A percentile compares a stretch with the other conserved stretches of the same genome.
Conservation (phyloP, 768 basidiomycete genomes). For the Mycena venus region DNA sequence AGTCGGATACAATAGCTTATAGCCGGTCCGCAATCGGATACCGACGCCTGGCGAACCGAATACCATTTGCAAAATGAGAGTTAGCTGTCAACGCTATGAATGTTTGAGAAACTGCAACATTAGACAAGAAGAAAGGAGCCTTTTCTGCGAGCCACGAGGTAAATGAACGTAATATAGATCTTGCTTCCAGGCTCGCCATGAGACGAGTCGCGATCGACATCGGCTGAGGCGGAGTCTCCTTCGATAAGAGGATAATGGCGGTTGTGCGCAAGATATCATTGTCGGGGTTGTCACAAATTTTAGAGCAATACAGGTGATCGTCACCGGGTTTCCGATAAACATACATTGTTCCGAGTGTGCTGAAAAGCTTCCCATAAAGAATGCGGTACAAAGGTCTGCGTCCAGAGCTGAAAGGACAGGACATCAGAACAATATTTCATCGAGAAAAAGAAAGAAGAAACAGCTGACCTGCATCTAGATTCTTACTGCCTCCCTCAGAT, state of each 20-base stretch:
- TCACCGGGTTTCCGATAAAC: neutral
- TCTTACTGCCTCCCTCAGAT: neutral
- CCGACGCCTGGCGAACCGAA: too few species aligned
- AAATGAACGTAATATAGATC: neutral
- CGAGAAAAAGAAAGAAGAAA: neutral
- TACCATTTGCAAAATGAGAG: too few species aligned
- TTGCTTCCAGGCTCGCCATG: neutral
- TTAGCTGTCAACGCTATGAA: neutral
- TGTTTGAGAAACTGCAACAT: neutral
- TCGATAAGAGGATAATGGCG: neutral
- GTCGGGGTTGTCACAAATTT: neutral
- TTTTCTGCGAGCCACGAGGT: neutral
- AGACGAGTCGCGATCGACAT: neutral
- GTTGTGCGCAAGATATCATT: neutral
- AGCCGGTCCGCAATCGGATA: neutral
- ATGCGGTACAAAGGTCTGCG: neutral
- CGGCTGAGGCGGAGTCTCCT: neutral
- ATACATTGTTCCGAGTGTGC: neutral
- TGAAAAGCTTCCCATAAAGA: neutral
- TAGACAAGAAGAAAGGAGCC: neutral
- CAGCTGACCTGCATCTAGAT: neutral
- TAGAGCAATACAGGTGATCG: neutral
- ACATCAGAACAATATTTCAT: neutral
- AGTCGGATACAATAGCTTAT: neutral
- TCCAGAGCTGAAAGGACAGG: neutral